Conservation (phyloP, 2,329 filamentous ascomycete genomes). For the Trichophyton equinum region DNA sequence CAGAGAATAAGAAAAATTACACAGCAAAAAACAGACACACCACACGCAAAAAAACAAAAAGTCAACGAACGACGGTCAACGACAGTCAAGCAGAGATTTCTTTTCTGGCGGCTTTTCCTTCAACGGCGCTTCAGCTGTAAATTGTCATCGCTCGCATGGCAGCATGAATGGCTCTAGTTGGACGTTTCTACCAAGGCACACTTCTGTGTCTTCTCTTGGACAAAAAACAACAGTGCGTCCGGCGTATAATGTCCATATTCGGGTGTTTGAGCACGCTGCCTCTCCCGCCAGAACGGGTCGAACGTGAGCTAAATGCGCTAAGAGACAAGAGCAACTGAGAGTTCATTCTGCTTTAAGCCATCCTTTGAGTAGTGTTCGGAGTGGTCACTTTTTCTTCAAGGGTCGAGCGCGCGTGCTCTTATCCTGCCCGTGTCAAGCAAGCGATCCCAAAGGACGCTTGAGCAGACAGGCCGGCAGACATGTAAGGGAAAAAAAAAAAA, state of each 20-base stretch:
- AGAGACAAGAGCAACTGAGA: not conserved
- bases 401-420: slow-evolving; percentile 1
- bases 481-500: not conserved
- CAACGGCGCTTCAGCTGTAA: slow-evolving; percentile 1
- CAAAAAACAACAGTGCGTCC: not conserved
- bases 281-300: not conserved
- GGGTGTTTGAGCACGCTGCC: not conserved
- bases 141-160: not conserved
- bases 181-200: not conserved
- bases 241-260: not conserved
- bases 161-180: not conserved
- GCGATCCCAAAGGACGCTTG: not conserved
- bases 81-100: not conserved
- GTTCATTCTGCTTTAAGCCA: not conserved
- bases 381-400: not conserved
- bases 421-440: not conserved
- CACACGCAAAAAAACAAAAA: not conserved
- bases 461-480: not conserved
- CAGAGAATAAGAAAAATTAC: not conserved
- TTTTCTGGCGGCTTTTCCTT: slow-evolving; percentile 2
- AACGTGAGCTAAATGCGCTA: not conserved
- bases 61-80: not conserved
- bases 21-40: not conserved
- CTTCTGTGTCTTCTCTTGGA: not conserved
- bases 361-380: not conserved